phyloP scores from a whole-genome alignment of 2,329 filamentous ascomycete genomes.

The Colletotrichum simmondsii region DNA sequence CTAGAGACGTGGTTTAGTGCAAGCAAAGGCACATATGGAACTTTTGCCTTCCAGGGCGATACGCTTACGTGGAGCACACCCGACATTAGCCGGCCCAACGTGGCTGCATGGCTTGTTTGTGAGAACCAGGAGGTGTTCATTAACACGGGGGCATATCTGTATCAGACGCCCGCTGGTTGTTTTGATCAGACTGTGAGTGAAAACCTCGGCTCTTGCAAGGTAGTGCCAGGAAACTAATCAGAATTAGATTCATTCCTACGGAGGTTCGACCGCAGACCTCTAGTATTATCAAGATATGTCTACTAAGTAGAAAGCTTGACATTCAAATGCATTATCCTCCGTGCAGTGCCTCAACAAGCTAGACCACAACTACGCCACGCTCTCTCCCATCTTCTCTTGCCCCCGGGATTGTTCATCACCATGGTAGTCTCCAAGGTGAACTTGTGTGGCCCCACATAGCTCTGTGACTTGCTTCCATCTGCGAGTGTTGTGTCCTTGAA shows the following conservation, averaged over 20 bases:
- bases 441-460: constrained; percentile 2
- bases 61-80: constrained; percentile 64
- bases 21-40: constrained; percentile 63
- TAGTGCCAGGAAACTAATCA: background rate
- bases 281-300: background rate
- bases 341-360: background rate
- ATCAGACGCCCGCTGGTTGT: constrained; percentile 67
- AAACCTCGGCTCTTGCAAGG: background rate
- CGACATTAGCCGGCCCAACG: constrained; percentile 62
- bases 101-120: constrained; percentile 70
- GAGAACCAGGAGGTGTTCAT: constrained; percentile 62
- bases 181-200: constrained; percentile 65
- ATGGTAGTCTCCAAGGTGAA: constrained; percentile 8
- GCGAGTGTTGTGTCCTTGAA: constrained; percentile 6
- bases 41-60: constrained; percentile 68
- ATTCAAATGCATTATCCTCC: background rate
- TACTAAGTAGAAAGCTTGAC: background rate
- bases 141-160: constrained; percentile 69
- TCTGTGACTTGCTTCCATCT: constrained; percentile 15
- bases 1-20: constrained; percentile 63
- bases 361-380: background rate
- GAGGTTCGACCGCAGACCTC: constrained; percentile 32
- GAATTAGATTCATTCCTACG: constrained; percentile 32
- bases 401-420: background rate
- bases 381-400: background rate